Percentiles rank a stretch among this genome's conserved stretches.
Conservation (phyloP, 495 filamentous ascomycete genomes). For the Penicillium lividum region DNA sequence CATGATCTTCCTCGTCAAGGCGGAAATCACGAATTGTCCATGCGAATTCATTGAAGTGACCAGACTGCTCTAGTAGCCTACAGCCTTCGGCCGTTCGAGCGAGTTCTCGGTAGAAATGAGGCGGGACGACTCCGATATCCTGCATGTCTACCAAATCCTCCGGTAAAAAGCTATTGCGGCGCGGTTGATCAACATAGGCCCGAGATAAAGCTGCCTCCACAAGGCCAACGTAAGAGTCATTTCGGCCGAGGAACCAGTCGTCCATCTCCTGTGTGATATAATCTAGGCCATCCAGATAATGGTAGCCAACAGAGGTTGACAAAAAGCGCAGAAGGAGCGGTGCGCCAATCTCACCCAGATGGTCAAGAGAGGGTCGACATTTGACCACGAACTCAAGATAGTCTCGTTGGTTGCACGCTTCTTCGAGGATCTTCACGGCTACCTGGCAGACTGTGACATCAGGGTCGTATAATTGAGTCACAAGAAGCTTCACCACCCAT, state of each 20-base stretch:
- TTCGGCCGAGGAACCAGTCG: conserved; percentile 96
- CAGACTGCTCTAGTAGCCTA: conserved; percentile 83
- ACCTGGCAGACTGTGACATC: conserved; percentile 95
- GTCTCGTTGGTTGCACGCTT: conserved; percentile 88
- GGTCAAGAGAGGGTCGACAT: conserved; percentile 92
- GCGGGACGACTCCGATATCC: conserved; percentile 73
- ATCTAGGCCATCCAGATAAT: conserved; percentile 94
- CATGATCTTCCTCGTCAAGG: conserved; percentile 78
- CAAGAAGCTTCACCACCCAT: conserved; percentile 93
- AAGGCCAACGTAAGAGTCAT: conserved; percentile 91
- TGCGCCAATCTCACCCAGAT: conserved; percentile 95
- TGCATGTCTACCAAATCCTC: conserved; percentile 61
- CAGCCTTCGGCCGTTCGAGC: conserved; percentile 92
- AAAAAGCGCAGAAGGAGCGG: conserved; percentile 90
- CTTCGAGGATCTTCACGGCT: conserved; percentile 94
- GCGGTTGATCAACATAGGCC: conserved; percentile 67
- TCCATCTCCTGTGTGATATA: conserved; percentile 99
- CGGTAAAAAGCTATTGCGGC: conserved; percentile 40
- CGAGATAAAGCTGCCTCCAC: conserved; percentile 94
- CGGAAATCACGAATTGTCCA: conserved; percentile 82
- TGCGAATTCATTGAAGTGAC: conserved; percentile 93
- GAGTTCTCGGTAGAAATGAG: conserved; percentile 95
- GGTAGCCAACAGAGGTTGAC: conserved; percentile 93
- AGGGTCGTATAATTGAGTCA: conserved; percentile 97
- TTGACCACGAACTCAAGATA: conserved; percentile 94